phyloP scores from a whole-genome alignment of 1,284 basidiomycete species.

The Ganoderma leucocontextum region DNA sequence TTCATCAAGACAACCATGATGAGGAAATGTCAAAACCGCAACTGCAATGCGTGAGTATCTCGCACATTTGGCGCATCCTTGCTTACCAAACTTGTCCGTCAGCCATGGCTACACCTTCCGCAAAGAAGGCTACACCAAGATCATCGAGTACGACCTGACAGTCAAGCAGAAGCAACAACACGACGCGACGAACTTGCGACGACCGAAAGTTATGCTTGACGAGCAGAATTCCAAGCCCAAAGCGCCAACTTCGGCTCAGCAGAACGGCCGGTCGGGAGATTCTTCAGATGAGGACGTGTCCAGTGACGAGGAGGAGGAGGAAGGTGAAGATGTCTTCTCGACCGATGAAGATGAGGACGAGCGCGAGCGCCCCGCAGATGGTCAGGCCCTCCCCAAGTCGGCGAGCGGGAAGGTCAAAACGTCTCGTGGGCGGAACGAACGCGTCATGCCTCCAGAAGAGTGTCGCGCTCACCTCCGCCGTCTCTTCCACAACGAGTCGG shows the following conservation, averaged over 20 bases:
- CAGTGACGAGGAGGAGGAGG: conserved; percentile 49
- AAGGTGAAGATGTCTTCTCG: conserved; percentile 54
- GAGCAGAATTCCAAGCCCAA: conserved; percentile 50
- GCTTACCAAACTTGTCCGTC: conserved; percentile 2
- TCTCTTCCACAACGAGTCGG: conserved; percentile 86
- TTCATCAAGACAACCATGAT: conserved; percentile 79
- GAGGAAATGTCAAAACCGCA: conserved; percentile 78
- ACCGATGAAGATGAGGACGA: conserved; percentile 55
- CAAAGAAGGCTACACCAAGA: conserved; percentile 94
- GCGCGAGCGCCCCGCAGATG: conserved; percentile 42
- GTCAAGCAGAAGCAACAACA: conserved; percentile 81
- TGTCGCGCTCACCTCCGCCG: conserved; percentile 93
- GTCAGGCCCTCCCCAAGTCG: conserved; percentile 60
- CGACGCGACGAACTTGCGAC: conserved; percentile 59
- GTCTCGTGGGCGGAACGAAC: conserved; percentile 82
- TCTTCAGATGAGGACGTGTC: conserved; percentile 57
- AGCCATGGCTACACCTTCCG: conserved; percentile 90
- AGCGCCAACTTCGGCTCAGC: conserved; percentile 12
- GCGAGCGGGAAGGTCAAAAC: conserved; percentile 84
- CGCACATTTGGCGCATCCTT: neutral
- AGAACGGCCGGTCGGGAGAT: conserved; percentile 25
- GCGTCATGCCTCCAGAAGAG: conserved; percentile 91
- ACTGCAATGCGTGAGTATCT: conserved; percentile 82
- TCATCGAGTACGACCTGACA: conserved; percentile 92
- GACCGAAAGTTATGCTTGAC: conserved; percentile 76